Percentiles rank a stretch among this genome's conserved stretches.
Conservation (phyloP, 352 stramenopile genomes). For the Globisporangium carolinianum region DNA sequence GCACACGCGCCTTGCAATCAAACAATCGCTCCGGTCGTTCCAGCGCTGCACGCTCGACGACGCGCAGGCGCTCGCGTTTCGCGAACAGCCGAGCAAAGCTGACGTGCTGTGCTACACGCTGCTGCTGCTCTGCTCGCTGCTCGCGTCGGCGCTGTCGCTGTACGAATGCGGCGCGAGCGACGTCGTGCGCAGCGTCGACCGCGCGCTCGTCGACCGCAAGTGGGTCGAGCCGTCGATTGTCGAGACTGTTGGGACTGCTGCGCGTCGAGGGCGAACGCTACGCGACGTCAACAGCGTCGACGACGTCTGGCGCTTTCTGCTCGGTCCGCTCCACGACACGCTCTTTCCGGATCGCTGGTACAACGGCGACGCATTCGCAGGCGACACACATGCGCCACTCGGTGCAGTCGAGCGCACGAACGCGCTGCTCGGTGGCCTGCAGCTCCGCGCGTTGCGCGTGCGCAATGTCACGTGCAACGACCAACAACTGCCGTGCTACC, state of each 20-base stretch:
- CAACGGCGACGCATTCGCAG: constrained; percentile 41
- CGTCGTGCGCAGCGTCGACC: constrained; percentile 21
- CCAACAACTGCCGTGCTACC: constrained; percentile 22
- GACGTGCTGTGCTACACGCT: constrained; percentile 37
- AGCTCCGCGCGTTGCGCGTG: constrained; percentile 46
- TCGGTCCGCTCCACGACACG: constrained; percentile 24
- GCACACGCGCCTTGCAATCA: constrained; percentile 62
- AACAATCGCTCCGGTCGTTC: constrained; percentile 50
- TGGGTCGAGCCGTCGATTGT: not conserved
- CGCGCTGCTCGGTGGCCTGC: constrained; percentile 52
- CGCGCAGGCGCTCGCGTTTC: constrained; percentile 29
- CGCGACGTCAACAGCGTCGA: constrained; percentile 27
- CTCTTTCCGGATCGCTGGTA: constrained; percentile 53
- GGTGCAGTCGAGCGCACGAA: constrained; percentile 37
- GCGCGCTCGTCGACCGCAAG: constrained; percentile 12
- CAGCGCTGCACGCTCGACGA: constrained; percentile 71
- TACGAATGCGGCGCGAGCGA: constrained; percentile 38
- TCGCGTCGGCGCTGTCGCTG: constrained; percentile 36
- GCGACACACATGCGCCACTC: constrained; percentile 44
- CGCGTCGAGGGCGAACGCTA: constrained; percentile 14
- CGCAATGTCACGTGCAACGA: constrained; percentile 14
- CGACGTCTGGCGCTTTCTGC: constrained; percentile 53
- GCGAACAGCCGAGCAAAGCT: constrained; percentile 33
- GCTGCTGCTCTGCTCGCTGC: constrained; percentile 36
- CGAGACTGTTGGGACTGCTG: too few species aligned